These are phyloP conservation scores for Neurospora sublineolata DNA, from an alignment of 495 filamentous ascomycete genomes.

Conservation along the genomic window DNA sequence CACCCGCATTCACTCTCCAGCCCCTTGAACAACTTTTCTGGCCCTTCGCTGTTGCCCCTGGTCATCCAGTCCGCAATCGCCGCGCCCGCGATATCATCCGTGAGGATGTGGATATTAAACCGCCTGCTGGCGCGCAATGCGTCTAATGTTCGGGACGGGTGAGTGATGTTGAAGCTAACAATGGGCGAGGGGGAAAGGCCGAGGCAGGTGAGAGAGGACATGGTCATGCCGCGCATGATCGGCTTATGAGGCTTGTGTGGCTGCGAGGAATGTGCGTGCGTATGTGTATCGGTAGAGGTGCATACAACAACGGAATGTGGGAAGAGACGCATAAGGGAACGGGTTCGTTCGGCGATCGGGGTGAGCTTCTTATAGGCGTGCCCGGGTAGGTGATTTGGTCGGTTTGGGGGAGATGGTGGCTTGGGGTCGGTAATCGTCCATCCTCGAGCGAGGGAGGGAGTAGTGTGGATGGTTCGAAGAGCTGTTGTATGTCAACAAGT, in stretches of 20 bases:
- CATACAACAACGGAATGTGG: slow-evolving; percentile 66
- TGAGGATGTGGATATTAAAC: slow-evolving; percentile 41
- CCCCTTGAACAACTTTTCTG: slow-evolving; percentile 17
- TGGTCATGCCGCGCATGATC: slow-evolving; percentile 53
- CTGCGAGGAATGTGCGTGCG: slow-evolving; percentile 13
- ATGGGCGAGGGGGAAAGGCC: slow-evolving; percentile 53
- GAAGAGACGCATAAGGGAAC: slow-evolving; percentile 55
- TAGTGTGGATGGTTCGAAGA: slow-evolving; percentile 7
- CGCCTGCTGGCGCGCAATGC: slow-evolving; percentile 37
- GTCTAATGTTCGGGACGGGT: slow-evolving; percentile 58
- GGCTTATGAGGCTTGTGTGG: slow-evolving; percentile 8
- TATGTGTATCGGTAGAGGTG: slow-evolving; percentile 31
- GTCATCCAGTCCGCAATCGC: slow-evolving; percentile 34
- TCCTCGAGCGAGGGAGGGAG: not conserved
- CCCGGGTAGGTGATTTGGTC: slow-evolving; percentile 1
- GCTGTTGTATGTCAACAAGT: not conserved
- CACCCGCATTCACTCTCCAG: slow-evolving; percentile 16
- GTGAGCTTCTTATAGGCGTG: not conserved
- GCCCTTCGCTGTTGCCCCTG: slow-evolving; percentile 20
- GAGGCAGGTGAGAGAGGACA: slow-evolving; percentile 75
- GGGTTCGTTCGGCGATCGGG: slow-evolving; percentile 33
- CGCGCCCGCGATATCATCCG: slow-evolving; percentile 28
- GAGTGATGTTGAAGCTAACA: slow-evolving; percentile 68
- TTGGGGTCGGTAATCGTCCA: not conserved
- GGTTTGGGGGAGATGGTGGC: slow-evolving; percentile 1